Evolutionary conservation across 495 filamentous ascomycete species (phyloP), one percentile per base, ranked within the genome.

Genomic region (Oleoguttula mirabilis): DNA sequence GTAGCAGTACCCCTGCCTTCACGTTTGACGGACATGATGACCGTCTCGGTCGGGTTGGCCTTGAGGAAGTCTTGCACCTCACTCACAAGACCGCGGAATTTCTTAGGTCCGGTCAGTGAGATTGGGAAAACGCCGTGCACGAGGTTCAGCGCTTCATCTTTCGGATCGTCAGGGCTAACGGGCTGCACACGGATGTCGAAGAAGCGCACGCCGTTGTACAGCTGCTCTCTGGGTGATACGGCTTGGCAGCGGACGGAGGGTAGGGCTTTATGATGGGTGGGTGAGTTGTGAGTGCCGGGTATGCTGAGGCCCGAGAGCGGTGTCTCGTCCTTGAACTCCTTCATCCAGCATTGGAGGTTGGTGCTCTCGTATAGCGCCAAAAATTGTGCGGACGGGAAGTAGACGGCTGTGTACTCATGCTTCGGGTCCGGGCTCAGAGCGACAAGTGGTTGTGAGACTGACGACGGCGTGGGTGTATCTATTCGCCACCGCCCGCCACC

Each of bases 181-280:
- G 73, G 74, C 52, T 83, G 75, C 30, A 84, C 82, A 32, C 90
- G 79, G 46, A 98, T 77, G 58, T 98, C 90, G 51, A 98, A 77
- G 67, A 94, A 96, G 39, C 90, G 84, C 17, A 96, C 79, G 25
- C 90, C 90, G 62, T 94, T 92, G 36, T 79, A 64, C 36, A 98
- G 73, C 58, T 98, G 90, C 34, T 75, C 74, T 32, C 66, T 68
- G 4, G 86, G 71, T 32, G 72, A 64, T 19, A 87, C 84, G 20
- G 84, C 78, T 62, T 98, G 90, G 63, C 90, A 98, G 41, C 90
- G 82, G 10, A 98, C 90, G 0, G 84, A 90, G 5, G 90, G 90
- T 0, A 94, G 74, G 15, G 90, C 88, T 20, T 71, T 60, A 61
- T 90, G 69, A 62, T 73, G 78, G 2, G 88, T 90, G 1, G 88